Base-by-base conservation (phyloP, 805 yeast genomes). In the Limtongia smithiae region DNA sequence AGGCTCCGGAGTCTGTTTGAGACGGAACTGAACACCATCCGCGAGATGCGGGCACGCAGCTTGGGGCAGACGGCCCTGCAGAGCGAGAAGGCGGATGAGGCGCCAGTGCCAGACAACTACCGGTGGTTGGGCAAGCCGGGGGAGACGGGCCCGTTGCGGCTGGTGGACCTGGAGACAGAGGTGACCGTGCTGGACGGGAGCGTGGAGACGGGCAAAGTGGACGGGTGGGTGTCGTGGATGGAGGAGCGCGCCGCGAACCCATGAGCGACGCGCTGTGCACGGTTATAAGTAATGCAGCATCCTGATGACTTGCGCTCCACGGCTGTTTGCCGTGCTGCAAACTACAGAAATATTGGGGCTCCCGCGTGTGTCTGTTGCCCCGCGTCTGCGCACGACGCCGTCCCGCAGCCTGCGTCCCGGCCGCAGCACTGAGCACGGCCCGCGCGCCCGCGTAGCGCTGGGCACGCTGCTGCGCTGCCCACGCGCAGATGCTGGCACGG, bases 211-310 rank as follows among this genome's bases (percentile, higher is more conserved):
- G 68, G 70, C 14, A 76, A 82, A 28, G 68, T 77, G 32, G 75
- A 69, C 3, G 68, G 69, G 17, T 85, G 95, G 88, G 78, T 76
- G 55, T 75, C 81, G 55, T 90, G 96, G 96, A 72, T 90, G 30
- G 83, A 80, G 55, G 90, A 83, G 63, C 75, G 78, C 58, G 83
- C 82, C 12, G 84, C 82, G 24, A 85, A 85, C 55, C 71, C 46
- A 47, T 30, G 17, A 30, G 12, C 32, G n/a, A 24, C 18, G 48
- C 6, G 7, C 11, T 21, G n/a, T n/a, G n/a, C n/a, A n/a, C n/a
- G n/a, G n/a, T n/a, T n/a, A n/a, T n/a, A n/a, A n/a, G n/a, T n/a
- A n/a, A n/a, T n/a, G n/a, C n/a, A n/a, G n/a, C n/a, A n/a, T n/a
- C n/a, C n/a, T n/a, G n/a, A n/a, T n/a, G n/a, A n/a, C n/a, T n/a